phyloP scores from a whole-genome alignment of 768 basidiomycete genomes.

The Gyrodon lividus region DNA sequence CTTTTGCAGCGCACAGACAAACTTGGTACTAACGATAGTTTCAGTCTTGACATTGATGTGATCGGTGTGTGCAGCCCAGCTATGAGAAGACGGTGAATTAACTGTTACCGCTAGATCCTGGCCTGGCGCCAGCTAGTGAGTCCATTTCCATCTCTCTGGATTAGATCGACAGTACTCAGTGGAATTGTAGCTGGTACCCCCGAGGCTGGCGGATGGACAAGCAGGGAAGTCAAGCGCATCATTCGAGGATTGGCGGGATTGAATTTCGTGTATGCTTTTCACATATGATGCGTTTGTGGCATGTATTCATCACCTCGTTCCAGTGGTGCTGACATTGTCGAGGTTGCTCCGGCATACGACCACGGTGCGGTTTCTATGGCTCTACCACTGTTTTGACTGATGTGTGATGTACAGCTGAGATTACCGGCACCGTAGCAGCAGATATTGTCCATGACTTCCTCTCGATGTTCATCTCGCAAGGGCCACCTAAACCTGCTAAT shows the following conservation, averaged over 20 bases:
- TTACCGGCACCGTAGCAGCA: slow-evolving; percentile 44
- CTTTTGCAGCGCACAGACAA: neutral
- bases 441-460: slow-evolving; percentile 47
- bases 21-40: neutral
- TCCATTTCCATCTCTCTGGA: slow-evolving; percentile 5
- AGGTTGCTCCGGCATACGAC: slow-evolving; percentile 35
- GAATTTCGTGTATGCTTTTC: slow-evolving; percentile 62
- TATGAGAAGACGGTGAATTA: neutral
- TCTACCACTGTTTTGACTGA: slow-evolving; percentile 6
- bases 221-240: slow-evolving; percentile 77
- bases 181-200: slow-evolving; percentile 68
- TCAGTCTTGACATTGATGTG: slow-evolving; percentile 78
- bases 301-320: neutral
- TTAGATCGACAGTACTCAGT: neutral
- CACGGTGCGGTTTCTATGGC: slow-evolving; percentile 16
- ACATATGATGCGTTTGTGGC: neutral
- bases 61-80: slow-evolving; percentile 46
- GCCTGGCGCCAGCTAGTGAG: slow-evolving; percentile 76
- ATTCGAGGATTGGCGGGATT: slow-evolving; percentile 76
- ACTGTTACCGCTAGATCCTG: slow-evolving; percentile 53
- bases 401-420: slow-evolving; percentile 27
- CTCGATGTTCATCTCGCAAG: slow-evolving; percentile 35
- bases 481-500: slow-evolving; percentile 20
- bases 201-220: slow-evolving; percentile 84
- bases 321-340: slow-evolving; percentile 70